Evolutionary conservation across 331 rosid genomes (phyloP), one percentile per base, ranked within the genome.

Genomic region (Rhamnella rubrinervis): DNA sequence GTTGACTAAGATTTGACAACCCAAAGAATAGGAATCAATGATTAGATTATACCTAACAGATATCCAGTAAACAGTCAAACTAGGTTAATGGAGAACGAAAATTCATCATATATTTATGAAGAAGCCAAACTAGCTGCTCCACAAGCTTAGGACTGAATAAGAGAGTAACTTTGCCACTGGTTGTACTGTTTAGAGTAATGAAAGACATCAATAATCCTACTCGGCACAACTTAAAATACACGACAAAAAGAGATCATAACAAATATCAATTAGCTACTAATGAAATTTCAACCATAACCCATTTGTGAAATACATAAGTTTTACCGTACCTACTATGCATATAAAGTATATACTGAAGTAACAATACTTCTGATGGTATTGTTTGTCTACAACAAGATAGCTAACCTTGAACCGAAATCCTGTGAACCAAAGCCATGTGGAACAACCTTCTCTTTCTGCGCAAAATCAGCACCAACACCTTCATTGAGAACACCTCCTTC

Each of bases 381-480:
- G 39, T 53, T 72, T 2, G 18, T 65, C 50, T 63, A 25, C 26
- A 8, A 21, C 66, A 65, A 55, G 55, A 81, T 55, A 23, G 61
- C 95, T 77, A 74, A 93, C 98, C 97, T 91, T 71, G 72, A 74
- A 73, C 91, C 92, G 19, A 83, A 73, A 21, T 93, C 95, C 62
- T 83, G 77, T 18, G 89, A 79, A 71, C 87, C 83, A 85, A 93
- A 89, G 28, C 88, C 72, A 64, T 41, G 61, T 0, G 98, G 95
- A 75, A 75, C 86, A 63, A 78, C 82, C 85, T 91, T 93, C 86
- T 93, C 97, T 83, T 93, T 89, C 82, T 93, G 98, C 87, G 84
- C 97, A 75, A 79, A 87, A 87, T 89, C 98, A 66, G 98, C 98
- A 53, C 98, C 95, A 44, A 80, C 98, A 52, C 92, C 96, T 61